Percentiles rank a stretch among this genome's conserved stretches.
Evolutionary conservation across 1,284 basidiomycete species (phyloP).

Genomic region (Sanghuangporus sanghuang): DNA sequence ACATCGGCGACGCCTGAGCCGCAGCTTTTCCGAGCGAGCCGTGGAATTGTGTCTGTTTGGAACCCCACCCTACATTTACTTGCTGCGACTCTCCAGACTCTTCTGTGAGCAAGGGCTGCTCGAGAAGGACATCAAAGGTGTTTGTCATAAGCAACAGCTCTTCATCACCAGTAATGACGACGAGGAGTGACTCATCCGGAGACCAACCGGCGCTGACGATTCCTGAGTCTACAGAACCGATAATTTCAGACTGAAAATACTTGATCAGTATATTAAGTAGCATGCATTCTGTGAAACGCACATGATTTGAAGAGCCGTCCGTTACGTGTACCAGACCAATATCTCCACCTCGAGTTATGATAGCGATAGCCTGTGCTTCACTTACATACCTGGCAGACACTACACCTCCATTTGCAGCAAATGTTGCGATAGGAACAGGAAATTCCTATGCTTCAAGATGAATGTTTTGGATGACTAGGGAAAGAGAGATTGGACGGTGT

Average conservation of each 20-base stretch:
- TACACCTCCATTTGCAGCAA: constrained; percentile 1
- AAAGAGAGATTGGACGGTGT: not conserved
- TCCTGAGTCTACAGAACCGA: constrained; percentile 51
- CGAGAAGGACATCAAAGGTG: constrained; percentile 84
- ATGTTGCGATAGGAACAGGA: constrained; percentile 2
- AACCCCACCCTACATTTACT: constrained; percentile 97
- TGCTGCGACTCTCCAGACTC: constrained; percentile 90
- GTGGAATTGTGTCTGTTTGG: constrained; percentile 96
- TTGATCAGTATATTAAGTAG: not conserved
- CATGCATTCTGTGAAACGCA: not conserved
- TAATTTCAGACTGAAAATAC: constrained; percentile 33
- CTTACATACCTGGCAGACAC: constrained; percentile 12
- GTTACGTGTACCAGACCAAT: constrained; percentile 12
- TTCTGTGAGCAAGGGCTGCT: constrained; percentile 63
- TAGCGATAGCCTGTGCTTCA: constrained; percentile 11
- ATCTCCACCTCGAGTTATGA: constrained; percentile 13
- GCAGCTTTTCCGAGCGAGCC: constrained; percentile 91
- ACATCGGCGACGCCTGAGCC: constrained; percentile 50
- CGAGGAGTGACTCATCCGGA: constrained; percentile 54
- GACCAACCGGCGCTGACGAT: constrained; percentile 52
- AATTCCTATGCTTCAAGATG: constrained; percentile 10
- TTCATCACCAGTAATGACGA: constrained; percentile 52
- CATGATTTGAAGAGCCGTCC: not conserved
- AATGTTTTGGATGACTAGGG: not conserved
- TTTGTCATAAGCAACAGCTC: constrained; percentile 88